Evolutionary conservation across 768 basidiomycete species (phyloP), one percentile per base, ranked within the genome.

Genomic region (Imleria badia): DNA sequence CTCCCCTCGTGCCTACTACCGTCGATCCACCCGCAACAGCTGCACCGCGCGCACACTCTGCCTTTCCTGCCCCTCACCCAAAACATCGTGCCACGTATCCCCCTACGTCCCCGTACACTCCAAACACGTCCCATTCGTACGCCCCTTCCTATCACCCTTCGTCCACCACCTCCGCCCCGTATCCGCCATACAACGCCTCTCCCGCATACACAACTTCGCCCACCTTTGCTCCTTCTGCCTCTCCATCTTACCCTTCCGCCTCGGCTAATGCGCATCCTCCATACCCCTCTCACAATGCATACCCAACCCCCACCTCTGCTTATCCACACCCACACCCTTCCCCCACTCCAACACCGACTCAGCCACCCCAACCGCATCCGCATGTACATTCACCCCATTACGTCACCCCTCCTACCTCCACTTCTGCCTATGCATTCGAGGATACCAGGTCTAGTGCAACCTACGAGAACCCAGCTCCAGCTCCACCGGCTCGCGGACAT

Each of bases 271-370:
- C 42, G 13, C 12, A 55, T 14, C 14, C 60, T 17, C n/a, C 60
- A 20, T 67, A 63, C 33, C n/a, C 49, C 15, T 51, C 63, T 40
- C 62, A 59, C 15, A 56, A 58, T 23, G 15, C 58, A 30, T 68
- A 64, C 38, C 55, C 57, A 38, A 63, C 67, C 9, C 66, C 66
- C 30, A 66, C 68, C 15, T 68, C 67, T 34, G 68, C 66, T 14
- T 68, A 55, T 52, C 66, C 65, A 20, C 62, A 55, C 11, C 68
- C 63, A 1, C 66, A 68, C 6, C 63, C 66, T n/a, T 68, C 67
- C 1, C 67, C 67, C 45, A 68, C 67, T 7, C 67, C 66, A 46
- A 68, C 67, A 15, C 66, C 67, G 48, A 70, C 68, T 15, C 67
- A 68, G 44, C 55, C 58, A 14, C 43, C 56, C 2, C 66, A 68